phyloP scores from a whole-genome alignment of 2,329 filamentous ascomycete genomes.

The Bretziella fagacearum region DNA sequence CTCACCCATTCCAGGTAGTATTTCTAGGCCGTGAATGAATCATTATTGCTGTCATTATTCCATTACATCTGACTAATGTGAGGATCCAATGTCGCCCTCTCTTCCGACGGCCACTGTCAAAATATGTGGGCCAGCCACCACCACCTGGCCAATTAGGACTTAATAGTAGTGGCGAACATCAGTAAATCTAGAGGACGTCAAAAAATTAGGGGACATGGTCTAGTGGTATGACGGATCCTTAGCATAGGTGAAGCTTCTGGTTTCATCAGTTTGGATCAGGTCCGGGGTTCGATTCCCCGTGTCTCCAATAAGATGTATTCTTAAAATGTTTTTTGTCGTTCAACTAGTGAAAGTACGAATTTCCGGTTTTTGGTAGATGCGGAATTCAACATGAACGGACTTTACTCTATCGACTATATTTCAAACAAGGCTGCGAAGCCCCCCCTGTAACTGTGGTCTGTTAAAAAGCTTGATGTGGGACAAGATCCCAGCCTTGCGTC shows the following conservation, averaged over 20 bases:
- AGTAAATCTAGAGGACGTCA: too few relatives aligned
- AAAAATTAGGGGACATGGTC: slow-evolving; percentile 12
- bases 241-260: slow-evolving; percentile 6
- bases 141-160: neutral
- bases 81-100: too few relatives aligned
- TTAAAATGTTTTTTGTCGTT: neutral
- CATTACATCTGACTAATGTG: too few relatives aligned
- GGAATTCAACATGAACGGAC: neutral
- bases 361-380: neutral
- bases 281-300: slow-evolving; percentile 15
- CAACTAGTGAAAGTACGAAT: neutral
- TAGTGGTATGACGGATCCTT: slow-evolving; percentile 16
- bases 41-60: too few relatives aligned
- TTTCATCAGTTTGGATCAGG: slow-evolving; percentile 14
- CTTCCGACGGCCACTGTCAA: too few relatives aligned
- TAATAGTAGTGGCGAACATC: neutral
- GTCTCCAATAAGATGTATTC: slow-evolving; percentile 4
- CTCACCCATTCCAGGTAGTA: too few relatives aligned
- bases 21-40: too few relatives aligned
- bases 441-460: too few relatives aligned
- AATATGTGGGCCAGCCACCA: too few relatives aligned
- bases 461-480: slow-evolving; percentile 2
- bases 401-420: neutral
- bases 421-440: neutral
- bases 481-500: slow-evolving; percentile 6